Evolutionary conservation across 176 grass and related monocot species (phyloP), one percentile per base, ranked within the genome.

Genomic region (Zoysia pacifica): DNA sequence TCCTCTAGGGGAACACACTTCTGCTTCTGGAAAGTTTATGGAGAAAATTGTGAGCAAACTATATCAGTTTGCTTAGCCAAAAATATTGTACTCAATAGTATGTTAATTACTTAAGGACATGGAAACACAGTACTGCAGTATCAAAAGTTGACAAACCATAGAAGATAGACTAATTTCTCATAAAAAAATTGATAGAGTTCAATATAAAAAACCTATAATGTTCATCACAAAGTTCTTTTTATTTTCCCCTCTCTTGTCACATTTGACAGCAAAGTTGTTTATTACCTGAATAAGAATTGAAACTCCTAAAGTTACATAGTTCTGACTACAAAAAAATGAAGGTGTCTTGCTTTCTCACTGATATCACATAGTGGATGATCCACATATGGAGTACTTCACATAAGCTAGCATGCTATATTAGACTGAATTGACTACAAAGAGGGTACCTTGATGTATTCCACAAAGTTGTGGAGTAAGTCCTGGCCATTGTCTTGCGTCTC

Each of bases 1-100:
- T 97, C 95, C 63, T 97, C 95, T 64, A 97, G 77, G 19, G 90
- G 95, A 81, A 97, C 92, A 81, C 92, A 97, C 63, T 97, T 97
- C 82, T 97, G 92, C 70, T 85, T 97, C 95, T 97, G 86, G 37
- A 80, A 73, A 45, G 3, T 65, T 48, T 37, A 69, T 5, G 37
- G 46, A 37, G 39, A 66, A 7, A 39, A 38, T 38, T 41, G 66
- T 15, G 59, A 81, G 49, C 5, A 49, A 78, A 77, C 2, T 16
- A 37, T 71, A 35, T 73, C 44, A 66, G 48, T 80, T 84, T 81
- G 51, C 19, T 37, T 70, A 61, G 1, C 20, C 40, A 76, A 65
- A 35, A 9, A 78, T 52, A 82, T 36, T 35, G 37, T 79, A 79
- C 44, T 16, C 12, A 70, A 52, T 8, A 40, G 14, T 15, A 75